Base-by-base conservation (phyloP, 495 filamentous ascomycete genomes). In the Cladorrhinum samala region DNA sequence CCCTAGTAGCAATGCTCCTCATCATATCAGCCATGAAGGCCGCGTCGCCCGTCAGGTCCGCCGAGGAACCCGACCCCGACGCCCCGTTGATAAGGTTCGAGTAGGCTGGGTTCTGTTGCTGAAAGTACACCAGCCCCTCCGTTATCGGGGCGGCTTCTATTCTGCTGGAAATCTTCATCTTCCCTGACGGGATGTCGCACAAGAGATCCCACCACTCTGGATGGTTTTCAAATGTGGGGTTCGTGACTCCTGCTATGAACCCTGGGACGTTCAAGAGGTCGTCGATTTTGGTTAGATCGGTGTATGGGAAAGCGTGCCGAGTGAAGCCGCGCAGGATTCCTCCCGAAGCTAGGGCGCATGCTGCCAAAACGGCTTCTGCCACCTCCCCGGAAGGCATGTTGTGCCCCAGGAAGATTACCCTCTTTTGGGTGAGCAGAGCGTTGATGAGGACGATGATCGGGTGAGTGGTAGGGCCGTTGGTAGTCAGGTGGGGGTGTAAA, bases 191-290 rank as follows among this genome's bases (percentile, higher is more conserved):
- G 24, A 99, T 75, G 65, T 99, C 93, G 66, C 93, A 99, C 14
- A 99, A 77, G 7, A 99, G 68, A 69, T 99, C 93, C 93, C 93
- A 99, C 93, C 93, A 99, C 61, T 95, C 91, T 0, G 86, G 87
- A 60, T 96, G 92, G 59, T 91, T 83, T 54, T 91, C 89, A 67
- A 99, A 97, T 0, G 87, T 89, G 8, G 91, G 93, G 68, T 99
- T 99, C 2, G 93, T 99, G 16, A 99, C 93, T 53, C 93, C 93
- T 17, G 93, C 93, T 62, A 99, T 94, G 66, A 99, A 99, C 7
- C 93, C 93, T 17, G 94, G 91, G 1, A 99, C 94, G 55, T 89
- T 88, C 25, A 97, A 77, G 5, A 99, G 80, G 65, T 97, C 93
- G 59, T 99, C 93, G 45, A 99, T 89, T 68, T 99, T 99, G 40